Percentiles rank a stretch among this genome's conserved stretches.
phyloP scores from a whole-genome alignment of 257 asterid genomes.

The Catharanthus roseus region DNA sequence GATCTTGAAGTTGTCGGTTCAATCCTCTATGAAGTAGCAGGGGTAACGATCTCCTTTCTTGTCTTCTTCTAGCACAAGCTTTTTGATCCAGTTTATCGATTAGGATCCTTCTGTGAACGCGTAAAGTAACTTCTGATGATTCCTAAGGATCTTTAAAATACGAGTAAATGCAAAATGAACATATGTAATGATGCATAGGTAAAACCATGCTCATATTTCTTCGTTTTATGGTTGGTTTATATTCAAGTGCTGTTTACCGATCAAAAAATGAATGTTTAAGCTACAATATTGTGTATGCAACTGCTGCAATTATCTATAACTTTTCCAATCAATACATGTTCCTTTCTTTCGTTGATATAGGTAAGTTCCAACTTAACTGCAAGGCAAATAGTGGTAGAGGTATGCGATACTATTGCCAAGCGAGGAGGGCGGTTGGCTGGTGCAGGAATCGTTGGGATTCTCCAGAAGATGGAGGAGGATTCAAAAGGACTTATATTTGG shows the following conservation, averaged over 20 bases:
- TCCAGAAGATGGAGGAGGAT: conserved; percentile 68
- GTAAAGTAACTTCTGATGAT: neutral
- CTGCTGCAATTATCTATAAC: neutral
- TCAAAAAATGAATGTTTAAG: neutral
- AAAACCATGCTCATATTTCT: neutral
- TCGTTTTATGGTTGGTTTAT: neutral
- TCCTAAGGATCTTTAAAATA: neutral
- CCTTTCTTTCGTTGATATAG: conserved; percentile 21
- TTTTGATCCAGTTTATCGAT: neutral
- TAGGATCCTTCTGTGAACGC: neutral
- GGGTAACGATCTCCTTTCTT: conserved; percentile 38
- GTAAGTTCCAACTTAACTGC: conserved; percentile 29
- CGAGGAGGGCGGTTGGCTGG: conserved; percentile 82
- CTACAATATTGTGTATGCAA: neutral
- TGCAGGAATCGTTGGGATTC: conserved; percentile 77
- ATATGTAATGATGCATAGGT: neutral
- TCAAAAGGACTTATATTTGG: conserved; percentile 49
- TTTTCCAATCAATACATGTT: neutral
- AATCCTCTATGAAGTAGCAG: conserved; percentile 43
- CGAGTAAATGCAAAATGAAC: neutral
- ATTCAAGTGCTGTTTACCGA: neutral
- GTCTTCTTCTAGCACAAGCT: neutral
- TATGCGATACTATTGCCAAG: conserved; percentile 54
- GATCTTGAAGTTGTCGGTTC: conserved; percentile 62
- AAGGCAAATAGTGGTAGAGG: conserved; percentile 45